Conservation (phyloP, 75 land plant species). For the Pseudotsuga menziesii region DNA sequence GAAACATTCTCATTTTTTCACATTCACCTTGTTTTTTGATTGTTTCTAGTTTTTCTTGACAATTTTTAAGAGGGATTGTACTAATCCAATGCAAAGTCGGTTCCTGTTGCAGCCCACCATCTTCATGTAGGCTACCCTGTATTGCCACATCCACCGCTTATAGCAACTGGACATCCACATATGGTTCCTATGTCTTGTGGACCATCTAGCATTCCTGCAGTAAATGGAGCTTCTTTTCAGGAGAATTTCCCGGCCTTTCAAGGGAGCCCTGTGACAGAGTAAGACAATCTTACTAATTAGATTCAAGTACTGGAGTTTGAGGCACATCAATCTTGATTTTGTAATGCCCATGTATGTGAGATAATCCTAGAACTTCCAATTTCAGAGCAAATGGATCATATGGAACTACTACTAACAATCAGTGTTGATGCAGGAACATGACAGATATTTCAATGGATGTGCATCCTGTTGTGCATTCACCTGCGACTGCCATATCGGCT, state of each 20-base stretch:
- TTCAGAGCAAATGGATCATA: neutral
- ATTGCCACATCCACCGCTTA: slow-evolving; percentile 58
- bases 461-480: slow-evolving; percentile 25
- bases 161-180: slow-evolving; percentile 69
- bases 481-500: slow-evolving; percentile 44
- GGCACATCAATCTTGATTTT: neutral
- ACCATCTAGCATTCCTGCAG: slow-evolving; percentile 54
- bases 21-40: neutral
- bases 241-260: slow-evolving; percentile 54
- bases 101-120: slow-evolving; percentile 67
- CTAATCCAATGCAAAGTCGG: neutral
- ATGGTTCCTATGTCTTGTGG: slow-evolving; percentile 57
- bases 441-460: slow-evolving; percentile 31
- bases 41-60: slow-evolving; percentile 16
- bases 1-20: slow-evolving; percentile 16
- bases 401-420: slow-evolving; percentile 6
- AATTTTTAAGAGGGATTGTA: neutral
- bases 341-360: neutral
- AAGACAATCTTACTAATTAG: slow-evolving; percentile 17
- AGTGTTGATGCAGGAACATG: slow-evolving; percentile 26
- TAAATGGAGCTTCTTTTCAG: slow-evolving; percentile 78
- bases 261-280: slow-evolving; percentile 73
- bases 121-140: slow-evolving; percentile 93
- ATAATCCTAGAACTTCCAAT: neutral
- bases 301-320: neutral